Conservation (phyloP, 169 alveolate species). For the Plasmodium vinckei region DNA sequence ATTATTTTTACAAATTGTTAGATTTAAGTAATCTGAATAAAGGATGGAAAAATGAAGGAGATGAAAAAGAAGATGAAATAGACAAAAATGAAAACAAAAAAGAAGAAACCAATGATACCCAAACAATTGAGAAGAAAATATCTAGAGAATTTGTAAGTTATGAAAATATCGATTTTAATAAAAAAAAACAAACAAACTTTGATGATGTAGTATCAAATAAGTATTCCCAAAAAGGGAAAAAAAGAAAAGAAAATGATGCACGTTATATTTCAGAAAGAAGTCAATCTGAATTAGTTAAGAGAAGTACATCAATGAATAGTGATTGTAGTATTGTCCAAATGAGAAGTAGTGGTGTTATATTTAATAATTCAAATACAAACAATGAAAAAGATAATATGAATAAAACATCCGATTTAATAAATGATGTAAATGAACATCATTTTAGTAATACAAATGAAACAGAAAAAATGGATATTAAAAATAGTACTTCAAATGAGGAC, state of each 20-base stretch:
- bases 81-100: not conserved
- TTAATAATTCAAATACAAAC: not conserved
- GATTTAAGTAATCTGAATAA: slow-evolving; percentile 2
- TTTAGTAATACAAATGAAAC: not conserved
- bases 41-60: not conserved
- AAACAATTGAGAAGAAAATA: slow-evolving; percentile 11
- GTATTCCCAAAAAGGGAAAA: slow-evolving; percentile 42
- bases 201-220: slow-evolving; percentile 35
- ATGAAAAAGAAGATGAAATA: not conserved
- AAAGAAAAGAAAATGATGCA: slow-evolving; percentile 25
- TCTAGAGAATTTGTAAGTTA: slow-evolving; percentile 24
- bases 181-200: slow-evolving; percentile 15
- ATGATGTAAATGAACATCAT: not conserved
- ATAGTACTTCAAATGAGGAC: not conserved
- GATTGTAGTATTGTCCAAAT: not conserved
- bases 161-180: slow-evolving; percentile 40
- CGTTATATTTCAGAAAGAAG: slow-evolving; percentile 35
- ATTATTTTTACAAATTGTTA: slow-evolving; percentile 30
- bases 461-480: not conserved
- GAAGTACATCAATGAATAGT: slow-evolving; percentile 20
- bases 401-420: not conserved
- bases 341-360: not conserved
- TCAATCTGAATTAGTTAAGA: slow-evolving; percentile 50
- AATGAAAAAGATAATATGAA: not conserved
- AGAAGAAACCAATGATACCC: not conserved